phyloP scores from a whole-genome alignment of 2,329 filamentous ascomycete species.

The Mycosphaerella arachidis region DNA sequence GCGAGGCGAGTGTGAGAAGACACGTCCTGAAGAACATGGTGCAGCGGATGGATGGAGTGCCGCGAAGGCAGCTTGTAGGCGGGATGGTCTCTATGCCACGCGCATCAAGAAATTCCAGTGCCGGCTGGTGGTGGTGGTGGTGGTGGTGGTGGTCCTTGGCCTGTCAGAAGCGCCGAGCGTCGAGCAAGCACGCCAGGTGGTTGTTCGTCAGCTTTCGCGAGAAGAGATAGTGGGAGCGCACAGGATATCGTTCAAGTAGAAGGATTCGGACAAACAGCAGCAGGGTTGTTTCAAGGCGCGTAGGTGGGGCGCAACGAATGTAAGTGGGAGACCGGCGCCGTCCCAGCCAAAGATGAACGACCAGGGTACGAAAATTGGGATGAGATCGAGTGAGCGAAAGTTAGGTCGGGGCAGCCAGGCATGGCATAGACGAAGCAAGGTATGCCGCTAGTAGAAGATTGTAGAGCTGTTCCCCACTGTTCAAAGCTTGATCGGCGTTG shows the following conservation, averaged over 20 bases:
- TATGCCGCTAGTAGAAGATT: slow-evolving; percentile 5
- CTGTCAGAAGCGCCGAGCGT: background rate
- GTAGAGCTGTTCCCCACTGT: slow-evolving; percentile 5
- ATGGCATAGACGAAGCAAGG: slow-evolving; percentile 13
- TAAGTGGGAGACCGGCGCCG: slow-evolving; percentile 14
- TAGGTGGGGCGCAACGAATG: slow-evolving; percentile 18
- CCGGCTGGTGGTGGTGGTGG: background rate
- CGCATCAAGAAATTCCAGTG: slow-evolving; percentile 13
- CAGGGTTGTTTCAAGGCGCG: slow-evolving; percentile 11
- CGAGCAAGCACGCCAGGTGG: slow-evolving; percentile 7
- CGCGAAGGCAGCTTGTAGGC: slow-evolving; percentile 17
- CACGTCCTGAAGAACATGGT: slow-evolving; percentile 23
- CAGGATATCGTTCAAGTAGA: background rate
- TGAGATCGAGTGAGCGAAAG: slow-evolving; percentile 11
- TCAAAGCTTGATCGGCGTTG: slow-evolving; percentile 20
- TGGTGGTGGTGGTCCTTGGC: slow-evolving; percentile 1
- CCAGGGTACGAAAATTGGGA: slow-evolving; percentile 5
- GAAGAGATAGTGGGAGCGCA: background rate
- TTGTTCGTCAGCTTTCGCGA: background rate
- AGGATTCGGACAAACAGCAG: background rate
- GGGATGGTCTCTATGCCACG: slow-evolving; percentile 13
- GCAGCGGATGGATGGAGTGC: slow-evolving; percentile 12
- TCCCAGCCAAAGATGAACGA: slow-evolving; percentile 9
- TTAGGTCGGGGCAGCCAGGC: background rate
- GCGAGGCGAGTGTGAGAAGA: slow-evolving; percentile 21